Conservation (phyloP, 441 rosid species). For the Daphne laureola region DNA sequence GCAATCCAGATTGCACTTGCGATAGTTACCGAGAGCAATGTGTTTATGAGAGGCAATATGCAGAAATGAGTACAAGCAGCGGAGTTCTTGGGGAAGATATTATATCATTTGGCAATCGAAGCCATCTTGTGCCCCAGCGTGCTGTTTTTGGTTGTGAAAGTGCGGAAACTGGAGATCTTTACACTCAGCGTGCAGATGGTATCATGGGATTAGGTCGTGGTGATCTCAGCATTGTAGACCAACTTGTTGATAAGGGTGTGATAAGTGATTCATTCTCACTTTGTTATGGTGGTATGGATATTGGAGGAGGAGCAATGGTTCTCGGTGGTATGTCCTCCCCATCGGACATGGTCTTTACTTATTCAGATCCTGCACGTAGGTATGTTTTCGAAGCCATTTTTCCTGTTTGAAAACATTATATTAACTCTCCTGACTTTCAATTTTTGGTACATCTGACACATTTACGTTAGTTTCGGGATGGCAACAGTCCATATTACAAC, state of each 20-base stretch:
- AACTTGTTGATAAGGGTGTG: constrained; percentile 68
- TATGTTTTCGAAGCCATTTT: constrained; percentile 28
- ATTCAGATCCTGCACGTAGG: constrained; percentile 77
- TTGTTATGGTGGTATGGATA: constrained; percentile 91
- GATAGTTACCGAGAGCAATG: constrained; percentile 55
- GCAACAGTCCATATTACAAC: constrained; percentile 95
- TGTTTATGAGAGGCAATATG: constrained; percentile 82
- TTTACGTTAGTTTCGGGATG: constrained; percentile 95
- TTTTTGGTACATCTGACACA: constrained; percentile 63
- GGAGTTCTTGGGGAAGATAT: constrained; percentile 84
- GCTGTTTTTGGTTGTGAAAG: constrained; percentile 91
- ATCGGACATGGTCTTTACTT: constrained; percentile 54
- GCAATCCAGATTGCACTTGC: constrained; percentile 71
- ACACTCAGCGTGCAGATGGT: constrained; percentile 88
- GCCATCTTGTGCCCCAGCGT: constrained; percentile 64
- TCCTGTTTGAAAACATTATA: constrained; percentile 18
- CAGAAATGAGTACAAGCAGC: constrained; percentile 86
- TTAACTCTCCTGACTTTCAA: constrained; percentile 41
- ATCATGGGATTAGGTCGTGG: constrained; percentile 93
- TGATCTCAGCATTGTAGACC: constrained; percentile 79
- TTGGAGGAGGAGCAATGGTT: constrained; percentile 94
- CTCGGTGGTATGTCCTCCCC: constrained; percentile 77
- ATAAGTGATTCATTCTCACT: constrained; percentile 81
- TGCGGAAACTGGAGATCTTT: constrained; percentile 85
- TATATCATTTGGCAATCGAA: constrained; percentile 74